A percentile compares a stretch with the other conserved stretches of the same genome.
These are phyloP conservation scores for Rhizopogon salebrosus DNA, from an alignment of 768 basidiomycete species.

Conservation along the genomic window DNA sequence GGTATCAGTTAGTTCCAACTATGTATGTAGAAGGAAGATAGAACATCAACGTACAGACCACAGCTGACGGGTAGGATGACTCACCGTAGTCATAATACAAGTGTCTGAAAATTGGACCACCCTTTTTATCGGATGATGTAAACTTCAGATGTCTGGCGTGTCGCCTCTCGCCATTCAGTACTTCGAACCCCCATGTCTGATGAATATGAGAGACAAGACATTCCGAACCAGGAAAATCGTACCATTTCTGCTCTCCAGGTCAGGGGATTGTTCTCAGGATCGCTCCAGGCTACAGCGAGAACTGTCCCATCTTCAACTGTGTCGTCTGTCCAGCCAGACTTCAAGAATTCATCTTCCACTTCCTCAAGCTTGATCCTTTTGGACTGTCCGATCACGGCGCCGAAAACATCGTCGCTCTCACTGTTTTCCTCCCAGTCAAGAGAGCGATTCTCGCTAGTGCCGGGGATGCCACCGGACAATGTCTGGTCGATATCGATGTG, in stretches of 20 bases:
- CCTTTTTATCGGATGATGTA: conserved; percentile 52
- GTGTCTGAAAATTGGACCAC: conserved; percentile 41
- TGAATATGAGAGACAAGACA: background rate
- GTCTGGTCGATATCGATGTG: conserved; percentile 64
- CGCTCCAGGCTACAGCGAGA: conserved; percentile 42
- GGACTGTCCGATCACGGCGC: conserved; percentile 48
- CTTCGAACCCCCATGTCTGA: conserved; percentile 61
- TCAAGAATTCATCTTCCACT: conserved; percentile 38
- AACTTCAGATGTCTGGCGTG: conserved; percentile 61
- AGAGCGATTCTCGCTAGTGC: conserved; percentile 50
- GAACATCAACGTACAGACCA: conserved; percentile 10
- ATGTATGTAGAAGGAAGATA: background rate
- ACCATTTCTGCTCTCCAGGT: conserved; percentile 68
- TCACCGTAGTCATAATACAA: conserved; percentile 67
- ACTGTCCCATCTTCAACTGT: conserved; percentile 31
- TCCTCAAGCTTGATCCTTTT: conserved; percentile 46
- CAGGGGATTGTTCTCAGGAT: conserved; percentile 54
- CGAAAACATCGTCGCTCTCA: conserved; percentile 61
- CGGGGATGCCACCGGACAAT: conserved; percentile 56
- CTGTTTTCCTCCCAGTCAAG: conserved; percentile 50
- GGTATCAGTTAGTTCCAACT: conserved; percentile 16
- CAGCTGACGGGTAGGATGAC: conserved; percentile 17
- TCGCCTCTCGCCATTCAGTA: conserved; percentile 51
- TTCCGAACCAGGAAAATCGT: conserved; percentile 5
- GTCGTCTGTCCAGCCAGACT: conserved; percentile 38